Evolutionary conservation across 768 basidiomycete species (phyloP), one percentile per base, ranked within the genome.

Genomic region (Harrya chromipes): DNA sequence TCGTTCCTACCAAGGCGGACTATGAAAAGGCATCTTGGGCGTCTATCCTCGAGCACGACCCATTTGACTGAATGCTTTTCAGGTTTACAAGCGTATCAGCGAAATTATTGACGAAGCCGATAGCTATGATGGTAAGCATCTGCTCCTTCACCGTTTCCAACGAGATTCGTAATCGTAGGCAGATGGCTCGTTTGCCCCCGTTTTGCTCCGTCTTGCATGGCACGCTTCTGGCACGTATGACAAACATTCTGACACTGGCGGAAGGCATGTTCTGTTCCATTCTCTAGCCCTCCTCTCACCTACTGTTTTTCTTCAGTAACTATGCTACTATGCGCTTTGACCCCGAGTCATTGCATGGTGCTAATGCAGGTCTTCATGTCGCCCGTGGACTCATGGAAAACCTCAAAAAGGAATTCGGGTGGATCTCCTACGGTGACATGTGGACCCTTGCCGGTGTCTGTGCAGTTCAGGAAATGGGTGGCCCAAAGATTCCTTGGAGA

Each of bases 251-350:
- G 79, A 80, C 50, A 83, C 84, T 14, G 90, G 90, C 52, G 90
- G 90, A 71, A 92, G 90, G 90, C 83, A 56, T 41, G 72, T 63
- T 26, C 5, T 10, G 0, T 37, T 27, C 23, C 8, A 39, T 35
- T 36, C 33, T 34, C 29, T 14, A 12, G 40, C 19, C 20, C 24
- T 24, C 10, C 49, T 54, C 5, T 14, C 23, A 13, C 52, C 44
- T 40, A 40, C 42, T 34, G 52, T 44, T 52, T 20, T 36, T 40
- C 56, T 17, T 21, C 24, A 87, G 90, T 77, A 97, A 99, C 79
- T 94, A 91, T 57, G 95, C 97, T 3, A 97, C 95, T 20, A 99
- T 99, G 95, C 88, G 95, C 48, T 99, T 97, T 71, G 81, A 83
- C 46, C 90, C 95, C 35, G 95, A 98, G 67, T 65, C 93, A 11